A percentile compares a stretch with the other conserved stretches of the same genome.
Conservation (phyloP, 768 basidiomycete species). For the Sarcodon sp. region DNA sequence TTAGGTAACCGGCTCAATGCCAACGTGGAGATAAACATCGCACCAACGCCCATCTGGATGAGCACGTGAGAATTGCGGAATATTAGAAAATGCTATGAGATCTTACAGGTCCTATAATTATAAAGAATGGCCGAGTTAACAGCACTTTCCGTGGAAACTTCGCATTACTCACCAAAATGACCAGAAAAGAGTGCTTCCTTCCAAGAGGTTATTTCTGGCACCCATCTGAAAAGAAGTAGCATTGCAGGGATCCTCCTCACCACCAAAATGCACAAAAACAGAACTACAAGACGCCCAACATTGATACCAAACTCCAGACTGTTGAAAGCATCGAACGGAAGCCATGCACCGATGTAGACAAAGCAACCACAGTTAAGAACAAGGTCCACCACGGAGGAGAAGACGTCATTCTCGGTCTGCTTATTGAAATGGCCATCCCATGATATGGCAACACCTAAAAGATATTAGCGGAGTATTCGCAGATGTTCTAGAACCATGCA, state of each 20-base stretch:
- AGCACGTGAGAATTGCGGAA: not conserved
- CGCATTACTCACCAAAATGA: constrained; percentile 56
- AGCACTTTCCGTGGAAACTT: not conserved
- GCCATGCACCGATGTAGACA: constrained; percentile 82
- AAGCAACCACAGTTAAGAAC: constrained; percentile 74
- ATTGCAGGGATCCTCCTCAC: constrained; percentile 76
- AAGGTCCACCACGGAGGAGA: constrained; percentile 86
- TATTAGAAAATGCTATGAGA: not conserved
- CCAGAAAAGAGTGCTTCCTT: constrained; percentile 84
- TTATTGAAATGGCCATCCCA: constrained; percentile 82
- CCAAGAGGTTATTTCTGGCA: constrained; percentile 81
- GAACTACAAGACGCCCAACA: constrained; percentile 57
- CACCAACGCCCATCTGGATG: constrained; percentile 77
- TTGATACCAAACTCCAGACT: constrained; percentile 42
- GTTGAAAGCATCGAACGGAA: constrained; percentile 52
- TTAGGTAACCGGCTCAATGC: constrained; percentile 49
- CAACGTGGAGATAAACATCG: constrained; percentile 77
- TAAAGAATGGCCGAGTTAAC: too few species aligned
- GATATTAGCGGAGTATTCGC: not conserved
- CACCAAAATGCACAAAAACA: constrained; percentile 56
- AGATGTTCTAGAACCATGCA: constrained; percentile 3
- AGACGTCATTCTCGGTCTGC: constrained; percentile 74
- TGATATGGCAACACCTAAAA: constrained; percentile 71
- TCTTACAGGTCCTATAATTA: constrained; percentile 5
- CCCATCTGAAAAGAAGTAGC: constrained; percentile 63